Base-by-base conservation (phyloP, 164 flowering plant species). In the Nelumbo lutea region DNA sequence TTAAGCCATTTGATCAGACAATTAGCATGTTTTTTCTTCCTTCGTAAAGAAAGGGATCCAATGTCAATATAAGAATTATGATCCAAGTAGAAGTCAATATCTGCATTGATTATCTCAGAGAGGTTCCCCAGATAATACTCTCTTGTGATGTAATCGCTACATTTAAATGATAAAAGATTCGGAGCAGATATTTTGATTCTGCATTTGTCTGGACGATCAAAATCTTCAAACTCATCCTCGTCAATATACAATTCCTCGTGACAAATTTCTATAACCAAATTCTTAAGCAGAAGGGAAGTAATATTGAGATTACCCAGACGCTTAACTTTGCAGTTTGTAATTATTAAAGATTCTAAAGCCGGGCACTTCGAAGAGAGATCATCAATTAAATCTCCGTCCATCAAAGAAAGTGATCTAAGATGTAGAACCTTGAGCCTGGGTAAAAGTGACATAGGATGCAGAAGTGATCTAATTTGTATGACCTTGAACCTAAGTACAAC, bases 311-410 rank as follows among this genome's bases (percentile, higher is more conserved):
- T 41, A 1, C n/a, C n/a, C 52, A 15, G 9, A 9, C 10, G 50
- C 10, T n/a, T 1, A 64, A 38, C 2, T 27, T 27, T 52, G 38
- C 38, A 65, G 45, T 50, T 15, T 27, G n/a, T 1, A 8, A 65
- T 48, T 14, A 50, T 41, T 42, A 65, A 50, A 9, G 27, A 9
- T n/a, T 56, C 38, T 38, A 56, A n/a, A 9, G n/a, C 38, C n/a
- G 59, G 59, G n/a, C 58, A 65, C 14, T 57, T 65, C 9, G 67
- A 65, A 13, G 50, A 48, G 6, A 65, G 40, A 11, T 38, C 10
- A 4, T 40, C 38, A 50, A 43, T 50, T 38, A 5, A n/a, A 9
- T 50, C n/a, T 3, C 52, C 45, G 50, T 65, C 67, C 41, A 10
- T 43, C 1, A 65, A 50, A 11, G 7, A 3, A 27, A 48, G 13